Evolutionary conservation across 345 rosid genomes (phyloP).

Genomic region (Citrus maxima): DNA sequence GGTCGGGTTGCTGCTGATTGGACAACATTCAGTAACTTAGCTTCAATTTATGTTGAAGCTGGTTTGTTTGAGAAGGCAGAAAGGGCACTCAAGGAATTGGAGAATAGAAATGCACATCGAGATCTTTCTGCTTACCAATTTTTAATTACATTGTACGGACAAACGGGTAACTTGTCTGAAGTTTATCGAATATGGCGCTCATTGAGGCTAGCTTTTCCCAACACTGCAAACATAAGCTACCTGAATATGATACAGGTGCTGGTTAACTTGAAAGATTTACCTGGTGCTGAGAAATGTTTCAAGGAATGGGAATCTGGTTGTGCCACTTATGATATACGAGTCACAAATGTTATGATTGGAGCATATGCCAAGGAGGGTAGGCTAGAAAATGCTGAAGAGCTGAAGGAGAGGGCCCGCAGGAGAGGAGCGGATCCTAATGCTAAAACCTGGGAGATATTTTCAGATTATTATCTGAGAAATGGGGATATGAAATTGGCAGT

Average conservation of each 20-base stretch:
- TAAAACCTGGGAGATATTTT: constrained; percentile 82
- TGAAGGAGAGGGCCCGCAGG: constrained; percentile 59
- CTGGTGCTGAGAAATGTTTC: constrained; percentile 88
- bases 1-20: constrained; percentile 82
- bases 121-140: constrained; percentile 77
- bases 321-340: constrained; percentile 66
- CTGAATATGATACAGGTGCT: constrained; percentile 90
- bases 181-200: constrained; percentile 95
- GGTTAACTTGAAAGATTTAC: constrained; percentile 79
- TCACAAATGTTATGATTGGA: constrained; percentile 67
- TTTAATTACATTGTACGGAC: constrained; percentile 75
- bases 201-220: constrained; percentile 71
- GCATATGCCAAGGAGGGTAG: constrained; percentile 60
- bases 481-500: constrained; percentile 54
- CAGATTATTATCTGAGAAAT: constrained; percentile 55
- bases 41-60: constrained; percentile 75
- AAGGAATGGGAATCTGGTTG: constrained; percentile 80
- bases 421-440: constrained; percentile 75
- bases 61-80: constrained; percentile 68
- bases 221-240: constrained; percentile 73
- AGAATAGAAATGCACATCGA: constrained; percentile 43
- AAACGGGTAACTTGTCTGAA: constrained; percentile 62
- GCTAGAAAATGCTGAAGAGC: constrained; percentile 62
- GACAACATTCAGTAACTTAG: constrained; percentile 91
- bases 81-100: constrained; percentile 76